These are phyloP conservation scores for Nissolia schottii DNA, from an alignment of 306 rosid species.

Conservation along the genomic window DNA sequence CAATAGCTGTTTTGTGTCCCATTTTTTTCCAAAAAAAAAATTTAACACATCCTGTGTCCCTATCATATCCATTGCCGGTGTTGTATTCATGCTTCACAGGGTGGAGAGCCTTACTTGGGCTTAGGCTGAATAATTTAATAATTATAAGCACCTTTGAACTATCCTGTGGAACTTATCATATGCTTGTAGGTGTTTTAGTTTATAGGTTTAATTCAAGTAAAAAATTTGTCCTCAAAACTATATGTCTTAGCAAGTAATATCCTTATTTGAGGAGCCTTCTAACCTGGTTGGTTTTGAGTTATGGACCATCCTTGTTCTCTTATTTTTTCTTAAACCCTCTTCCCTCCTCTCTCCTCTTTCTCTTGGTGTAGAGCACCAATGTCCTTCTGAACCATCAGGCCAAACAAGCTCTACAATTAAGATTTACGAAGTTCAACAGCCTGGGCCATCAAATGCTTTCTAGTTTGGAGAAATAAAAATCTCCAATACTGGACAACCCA, in stretches of 20 bases:
- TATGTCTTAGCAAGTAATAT: not conserved
- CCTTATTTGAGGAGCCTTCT: no score
- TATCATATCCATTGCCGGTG: no score
- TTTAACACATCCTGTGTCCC: no score
- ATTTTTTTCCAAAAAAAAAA: no score
- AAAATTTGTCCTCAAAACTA: not conserved
- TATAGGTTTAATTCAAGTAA: not conserved
- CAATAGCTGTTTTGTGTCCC: no score
- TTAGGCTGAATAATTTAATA: not conserved
- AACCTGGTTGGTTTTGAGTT: no score
- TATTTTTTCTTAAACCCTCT: no score
- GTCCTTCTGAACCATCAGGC: not conserved
- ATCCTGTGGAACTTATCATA: not conserved
- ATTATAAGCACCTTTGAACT: not conserved
- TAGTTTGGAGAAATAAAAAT: no score
- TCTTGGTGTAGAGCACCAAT: not conserved
- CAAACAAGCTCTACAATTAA: not conserved
- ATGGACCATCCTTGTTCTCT: no score
- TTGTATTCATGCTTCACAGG: no score
- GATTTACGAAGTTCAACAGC: not conserved
- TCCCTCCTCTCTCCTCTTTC: no score
- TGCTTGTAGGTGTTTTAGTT: not conserved
- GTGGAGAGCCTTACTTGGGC: not conserved
- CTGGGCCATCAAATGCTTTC: not conserved
- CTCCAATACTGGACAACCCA: no score